phyloP scores from a whole-genome alignment of 2,329 filamentous ascomycete genomes.

The Alternaria novae-zelandiae region DNA sequence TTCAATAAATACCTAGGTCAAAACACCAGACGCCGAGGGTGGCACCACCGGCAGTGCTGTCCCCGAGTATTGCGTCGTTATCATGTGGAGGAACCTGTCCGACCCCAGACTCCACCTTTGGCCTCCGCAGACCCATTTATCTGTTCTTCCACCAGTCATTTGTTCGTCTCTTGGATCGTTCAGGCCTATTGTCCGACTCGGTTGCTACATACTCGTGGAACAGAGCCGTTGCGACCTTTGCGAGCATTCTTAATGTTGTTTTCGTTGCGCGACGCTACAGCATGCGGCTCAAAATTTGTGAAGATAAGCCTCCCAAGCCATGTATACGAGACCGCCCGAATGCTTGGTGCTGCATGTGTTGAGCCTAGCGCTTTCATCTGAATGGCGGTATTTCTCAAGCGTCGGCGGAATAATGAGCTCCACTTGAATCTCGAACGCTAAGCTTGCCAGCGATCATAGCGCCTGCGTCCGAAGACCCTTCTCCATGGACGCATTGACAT shows the following conservation, averaged over 20 bases:
- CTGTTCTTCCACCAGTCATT: slow-evolving; percentile 10
- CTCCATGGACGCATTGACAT: not conserved
- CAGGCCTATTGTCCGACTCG: not conserved
- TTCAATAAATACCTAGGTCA: not conserved
- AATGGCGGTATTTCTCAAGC: slow-evolving; percentile 12
- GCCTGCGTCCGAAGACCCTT: not conserved
- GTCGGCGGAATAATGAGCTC: slow-evolving; percentile 5
- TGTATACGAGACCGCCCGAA: slow-evolving; percentile 4
- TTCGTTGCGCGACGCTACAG: not conserved
- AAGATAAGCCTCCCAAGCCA: slow-evolving; percentile 9
- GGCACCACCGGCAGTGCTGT: slow-evolving; percentile 1
- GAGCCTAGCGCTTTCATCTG: not conserved
- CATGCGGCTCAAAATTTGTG: not conserved
- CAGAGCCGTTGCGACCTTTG: not conserved
- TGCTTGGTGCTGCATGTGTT: slow-evolving; percentile 10
- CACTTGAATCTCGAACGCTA: slow-evolving; percentile 2
- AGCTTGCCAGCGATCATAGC: slow-evolving; percentile 1
- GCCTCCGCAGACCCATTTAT: slow-evolving; percentile 9
- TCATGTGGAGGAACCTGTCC: slow-evolving; percentile 2
- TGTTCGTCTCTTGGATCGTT: not conserved
- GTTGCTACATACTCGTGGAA: not conserved
- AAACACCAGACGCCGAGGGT: not conserved
- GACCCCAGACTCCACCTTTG: slow-evolving; percentile 15
- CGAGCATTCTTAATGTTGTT: not conserved
- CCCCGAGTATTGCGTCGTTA: slow-evolving; percentile 3